phyloP scores from a whole-genome alignment of 2,329 filamentous ascomycete species.

The Talaromyces sp. region DNA sequence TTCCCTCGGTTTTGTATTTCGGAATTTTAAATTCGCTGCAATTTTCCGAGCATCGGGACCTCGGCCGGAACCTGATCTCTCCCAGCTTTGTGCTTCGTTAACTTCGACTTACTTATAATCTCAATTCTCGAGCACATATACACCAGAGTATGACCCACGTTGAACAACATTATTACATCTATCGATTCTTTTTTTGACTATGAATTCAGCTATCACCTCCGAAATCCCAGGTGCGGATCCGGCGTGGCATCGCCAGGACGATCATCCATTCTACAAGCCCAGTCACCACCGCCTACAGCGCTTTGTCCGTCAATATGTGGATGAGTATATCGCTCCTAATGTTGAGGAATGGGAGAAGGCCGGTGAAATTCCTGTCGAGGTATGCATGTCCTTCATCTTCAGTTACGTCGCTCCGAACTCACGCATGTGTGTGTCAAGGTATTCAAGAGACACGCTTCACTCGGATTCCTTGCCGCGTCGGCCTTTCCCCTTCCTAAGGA shows the following conservation, averaged over 20 bases:
- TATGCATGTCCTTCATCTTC: neutral
- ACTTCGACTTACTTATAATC: neutral
- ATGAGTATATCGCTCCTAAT: slow-evolving; percentile 17
- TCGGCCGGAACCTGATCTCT: neutral
- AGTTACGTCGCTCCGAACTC: neutral
- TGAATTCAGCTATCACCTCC: slow-evolving; percentile 12
- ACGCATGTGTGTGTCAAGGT: neutral
- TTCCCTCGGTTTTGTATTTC: neutral
- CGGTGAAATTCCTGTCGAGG: slow-evolving; percentile 9
- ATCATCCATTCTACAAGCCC: slow-evolving; percentile 21
- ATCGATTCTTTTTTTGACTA: no score
- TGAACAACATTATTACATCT: no score
- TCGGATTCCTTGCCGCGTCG: slow-evolving; percentile 18
- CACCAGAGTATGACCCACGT: no score
- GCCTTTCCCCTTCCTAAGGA: slow-evolving; percentile 14
- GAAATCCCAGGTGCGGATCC: slow-evolving; percentile 16
- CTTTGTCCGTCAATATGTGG: slow-evolving; percentile 20
- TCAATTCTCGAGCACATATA: neutral
- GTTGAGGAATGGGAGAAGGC: slow-evolving; percentile 20
- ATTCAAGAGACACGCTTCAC: slow-evolving; percentile 13
- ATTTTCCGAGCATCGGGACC: neutral
- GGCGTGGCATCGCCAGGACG: slow-evolving; percentile 12
- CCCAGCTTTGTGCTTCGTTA: neutral
- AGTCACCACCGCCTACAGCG: slow-evolving; percentile 20
- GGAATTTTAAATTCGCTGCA: neutral